Conservation (phyloP, 1,284 basidiomycete species). For the Athelia sp. region DNA sequence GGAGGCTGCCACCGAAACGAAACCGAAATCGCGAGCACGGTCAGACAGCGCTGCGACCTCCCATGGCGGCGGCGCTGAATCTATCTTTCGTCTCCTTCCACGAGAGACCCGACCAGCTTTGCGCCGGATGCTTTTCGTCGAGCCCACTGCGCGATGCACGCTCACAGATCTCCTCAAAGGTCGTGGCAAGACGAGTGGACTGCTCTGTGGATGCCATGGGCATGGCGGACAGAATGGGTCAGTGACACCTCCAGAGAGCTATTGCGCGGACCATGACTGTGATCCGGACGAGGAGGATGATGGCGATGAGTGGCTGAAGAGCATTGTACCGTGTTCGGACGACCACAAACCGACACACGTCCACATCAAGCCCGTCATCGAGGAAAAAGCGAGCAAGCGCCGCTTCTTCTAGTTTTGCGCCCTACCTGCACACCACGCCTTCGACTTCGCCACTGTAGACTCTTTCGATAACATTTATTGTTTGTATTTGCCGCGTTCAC, state of each 20-base stretch:
- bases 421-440: not conserved
- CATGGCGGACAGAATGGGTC: constrained; percentile 9
- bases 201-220: constrained; percentile 72
- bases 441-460: not conserved
- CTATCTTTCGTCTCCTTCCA: constrained; percentile 95
- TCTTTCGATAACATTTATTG: constrained; percentile 1
- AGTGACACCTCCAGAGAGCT: constrained; percentile 30
- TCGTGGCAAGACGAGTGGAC: constrained; percentile 63
- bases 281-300: constrained; percentile 65
- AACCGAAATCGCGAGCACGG: constrained; percentile 37
- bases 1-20: not conserved
- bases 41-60: constrained; percentile 70
- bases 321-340: constrained; percentile 66
- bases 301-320: constrained; percentile 76
- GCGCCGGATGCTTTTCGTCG: constrained; percentile 91
- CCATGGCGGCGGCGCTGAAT: constrained; percentile 87
- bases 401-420: constrained; percentile 54
- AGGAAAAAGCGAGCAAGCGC: constrained; percentile 69
- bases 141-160: constrained; percentile 87
- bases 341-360: constrained; percentile 46
- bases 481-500: not conserved
- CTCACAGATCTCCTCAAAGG: constrained; percentile 91
- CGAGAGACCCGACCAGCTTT: constrained; percentile 87
- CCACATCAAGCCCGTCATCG: constrained; percentile 66
- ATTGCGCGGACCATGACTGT: constrained; percentile 60